Base-by-base conservation (phyloP, 768 basidiomycete genomes). In the Gloeostereum incarnatum region DNA sequence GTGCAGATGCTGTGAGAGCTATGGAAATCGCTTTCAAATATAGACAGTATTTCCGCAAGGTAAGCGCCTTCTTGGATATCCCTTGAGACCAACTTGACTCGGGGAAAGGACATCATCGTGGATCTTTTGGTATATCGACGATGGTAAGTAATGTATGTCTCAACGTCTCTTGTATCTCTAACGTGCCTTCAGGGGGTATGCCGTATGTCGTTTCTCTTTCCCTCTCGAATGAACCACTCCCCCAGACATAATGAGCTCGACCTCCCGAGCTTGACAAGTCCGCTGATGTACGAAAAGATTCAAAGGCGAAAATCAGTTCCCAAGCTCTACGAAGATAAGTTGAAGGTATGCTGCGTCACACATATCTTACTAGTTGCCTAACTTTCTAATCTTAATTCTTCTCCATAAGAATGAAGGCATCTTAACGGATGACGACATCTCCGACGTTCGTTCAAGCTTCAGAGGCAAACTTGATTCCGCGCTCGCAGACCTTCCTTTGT, bases 261-360 rank as follows among this genome's bases (percentile, higher is more conserved):
- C 50, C 72, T 91, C 36, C 88, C 88, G 0, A 75, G 77, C 11
- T 85, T 90, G 54, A 94, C 92, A 0, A 83, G 82, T 42, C 91
- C 92, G 0, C 61, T 81, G 7, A 96, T 94, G 91, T 96, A 96
- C 58, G 71, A 86, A 56, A 76, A 84, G 60, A 93, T 94, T 49
- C 71, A 78, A 5, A 70, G 78, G 0, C 67, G 90, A 34, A 73
- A 68, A 32, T 84, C 82, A 9, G 87, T 91, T 4, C 88, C 89
- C 4, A 66, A 78, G 36, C 61, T 89, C 9, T 94, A 92, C 53
- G 88, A 92, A 51, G 73, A 82, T 31, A 79, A 78, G 31, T 68
- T 92, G 5, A 66, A 79, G 36, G 89, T 89, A 40, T 33, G 77
- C 63, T n/a, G 11, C 26, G 11, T 40, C 8, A 16, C 20, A 23